These are phyloP conservation scores for Aspergillus neoniger DNA, from an alignment of 2,329 filamentous ascomycete genomes.

Conservation along the genomic window DNA sequence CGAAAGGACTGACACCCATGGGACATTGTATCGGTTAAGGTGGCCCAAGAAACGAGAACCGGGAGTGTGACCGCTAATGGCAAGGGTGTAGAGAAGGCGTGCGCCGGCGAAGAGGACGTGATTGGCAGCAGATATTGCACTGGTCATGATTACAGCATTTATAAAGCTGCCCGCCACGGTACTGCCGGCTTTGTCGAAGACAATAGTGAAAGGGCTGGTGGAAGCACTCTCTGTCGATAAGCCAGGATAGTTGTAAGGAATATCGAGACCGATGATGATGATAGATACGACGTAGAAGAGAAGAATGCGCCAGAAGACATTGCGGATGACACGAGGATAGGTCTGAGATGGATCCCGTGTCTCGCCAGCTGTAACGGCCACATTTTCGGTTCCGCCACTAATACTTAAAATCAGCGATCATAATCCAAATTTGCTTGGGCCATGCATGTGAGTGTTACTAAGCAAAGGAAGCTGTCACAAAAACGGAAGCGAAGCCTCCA, in stretches of 20 bases:
- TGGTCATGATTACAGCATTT: constrained; percentile 63
- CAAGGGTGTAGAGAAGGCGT: constrained; percentile 59
- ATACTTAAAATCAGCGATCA: background rate
- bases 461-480: constrained; percentile 64
- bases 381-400: constrained; percentile 62
- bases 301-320: constrained; percentile 65
- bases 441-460: constrained; percentile 40
- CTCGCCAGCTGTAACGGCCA: constrained; percentile 67
- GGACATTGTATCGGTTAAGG: constrained; percentile 53
- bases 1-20: constrained; percentile 57
- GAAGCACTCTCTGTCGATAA: constrained; percentile 47
- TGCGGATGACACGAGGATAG: constrained; percentile 64
- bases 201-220: constrained; percentile 62
- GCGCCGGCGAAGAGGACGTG: constrained; percentile 61
- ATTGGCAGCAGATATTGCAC: constrained; percentile 61
- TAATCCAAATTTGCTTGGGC: too few relatives aligned
- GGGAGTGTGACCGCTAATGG: constrained; percentile 57
- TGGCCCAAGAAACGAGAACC: constrained; percentile 52
- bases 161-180: constrained; percentile 59
- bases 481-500: constrained; percentile 66
- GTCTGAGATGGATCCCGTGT: constrained; percentile 63
- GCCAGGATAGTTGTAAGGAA: constrained; percentile 57
- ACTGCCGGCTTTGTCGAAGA: constrained; percentile 61
- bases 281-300: constrained; percentile 57
- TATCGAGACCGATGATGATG: constrained; percentile 59